Evolutionary conservation across 768 basidiomycete species (phyloP).

Genomic region (Strobilomyces echinocephalus): DNA sequence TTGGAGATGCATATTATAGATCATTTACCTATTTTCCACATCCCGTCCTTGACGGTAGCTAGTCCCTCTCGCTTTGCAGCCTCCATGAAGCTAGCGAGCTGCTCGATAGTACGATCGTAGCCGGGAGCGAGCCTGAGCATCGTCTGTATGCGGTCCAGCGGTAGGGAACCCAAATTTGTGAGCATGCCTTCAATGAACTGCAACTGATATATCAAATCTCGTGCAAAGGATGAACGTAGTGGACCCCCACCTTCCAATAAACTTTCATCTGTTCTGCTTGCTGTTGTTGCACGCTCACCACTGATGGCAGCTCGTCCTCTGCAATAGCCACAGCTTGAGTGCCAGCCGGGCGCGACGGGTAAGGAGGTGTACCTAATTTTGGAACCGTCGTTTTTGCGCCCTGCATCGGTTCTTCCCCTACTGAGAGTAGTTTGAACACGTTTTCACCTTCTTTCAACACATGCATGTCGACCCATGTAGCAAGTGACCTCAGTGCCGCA

Average conservation of each 20-base stretch:
- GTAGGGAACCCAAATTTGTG: conserved; percentile 73
- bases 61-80: conserved; percentile 74
- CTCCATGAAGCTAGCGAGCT: conserved; percentile 77
- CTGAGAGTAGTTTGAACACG: conserved; percentile 61
- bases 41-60: conserved; percentile 62
- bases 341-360: not conserved
- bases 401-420: conserved; percentile 43
- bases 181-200: conserved; percentile 92
- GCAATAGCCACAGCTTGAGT: conserved; percentile 21
- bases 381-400: conserved; percentile 19
- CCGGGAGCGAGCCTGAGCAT: conserved; percentile 83
- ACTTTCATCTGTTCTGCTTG: conserved; percentile 83
- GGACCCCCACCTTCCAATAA: conserved; percentile 70
- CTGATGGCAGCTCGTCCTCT: conserved; percentile 46
- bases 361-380: conserved; percentile 22
- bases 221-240: not conserved
- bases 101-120: conserved; percentile 76
- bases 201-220: conserved; percentile 1
- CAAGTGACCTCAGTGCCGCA: conserved; percentile 65
- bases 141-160: conserved; percentile 78
- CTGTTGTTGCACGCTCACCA: conserved; percentile 61
- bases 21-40: conserved; percentile 53
- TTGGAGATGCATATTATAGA: not conserved
- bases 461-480: conserved; percentile 80
- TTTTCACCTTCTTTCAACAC: conserved; percentile 69